A percentile compares a stretch with the other conserved stretches of the same genome.
Conservation (phyloP, 345 rosid genomes). For the Acer campestre region DNA sequence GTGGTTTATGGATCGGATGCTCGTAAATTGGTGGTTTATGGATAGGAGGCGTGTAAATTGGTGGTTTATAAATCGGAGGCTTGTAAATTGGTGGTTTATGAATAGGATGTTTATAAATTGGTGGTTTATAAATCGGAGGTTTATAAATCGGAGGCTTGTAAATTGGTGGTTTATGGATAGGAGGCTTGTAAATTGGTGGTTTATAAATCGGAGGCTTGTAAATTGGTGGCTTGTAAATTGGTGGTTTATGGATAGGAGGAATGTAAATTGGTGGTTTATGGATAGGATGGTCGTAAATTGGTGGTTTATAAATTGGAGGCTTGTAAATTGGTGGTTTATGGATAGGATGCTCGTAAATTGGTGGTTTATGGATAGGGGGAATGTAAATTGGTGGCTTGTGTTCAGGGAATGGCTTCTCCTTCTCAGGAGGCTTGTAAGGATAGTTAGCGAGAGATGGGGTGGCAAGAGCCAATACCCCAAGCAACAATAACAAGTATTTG, state of each 20-base stretch:
- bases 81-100: no score
- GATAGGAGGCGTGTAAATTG: background rate
- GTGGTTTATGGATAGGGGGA: background rate
- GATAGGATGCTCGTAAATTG: background rate
- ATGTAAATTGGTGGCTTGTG: background rate
- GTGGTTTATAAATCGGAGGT: background rate
- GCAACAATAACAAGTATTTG: conserved; percentile 21
- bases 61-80: background rate
- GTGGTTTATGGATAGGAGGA: background rate
- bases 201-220: conserved; percentile 12
- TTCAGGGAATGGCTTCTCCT: background rate
- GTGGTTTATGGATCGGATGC: background rate
- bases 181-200: conserved; percentile 7
- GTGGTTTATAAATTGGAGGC: conserved; percentile 16
- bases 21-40: conserved; percentile 2
- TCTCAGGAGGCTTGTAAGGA: background rate
- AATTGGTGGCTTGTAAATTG: conserved; percentile 3
- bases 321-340: conserved; percentile 7
- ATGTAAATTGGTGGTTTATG: background rate
- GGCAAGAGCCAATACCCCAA: conserved; percentile 24
- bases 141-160: conserved; percentile 8
- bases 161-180: conserved; percentile 17
- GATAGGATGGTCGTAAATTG: background rate
- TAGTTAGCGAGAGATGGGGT: conserved; percentile 23
- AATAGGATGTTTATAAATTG: background rate